A percentile compares a stretch with the other conserved stretches of the same genome.
These are phyloP conservation scores for Penicillium silybi DNA, from an alignment of 495 filamentous ascomycete genomes.

Conservation along the genomic window DNA sequence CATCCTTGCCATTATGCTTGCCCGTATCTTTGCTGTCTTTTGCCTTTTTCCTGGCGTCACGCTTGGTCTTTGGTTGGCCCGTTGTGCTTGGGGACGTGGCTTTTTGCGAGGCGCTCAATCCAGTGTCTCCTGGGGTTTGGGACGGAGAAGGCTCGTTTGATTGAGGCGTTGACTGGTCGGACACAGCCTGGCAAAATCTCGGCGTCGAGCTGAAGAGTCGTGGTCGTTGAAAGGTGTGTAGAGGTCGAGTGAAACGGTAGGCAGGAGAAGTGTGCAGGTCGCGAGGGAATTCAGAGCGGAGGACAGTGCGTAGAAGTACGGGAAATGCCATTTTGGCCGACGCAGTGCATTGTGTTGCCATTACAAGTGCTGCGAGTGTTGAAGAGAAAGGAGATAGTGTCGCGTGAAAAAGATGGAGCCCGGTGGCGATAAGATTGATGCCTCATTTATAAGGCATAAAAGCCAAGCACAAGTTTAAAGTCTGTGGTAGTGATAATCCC, in stretches of 20 bases:
- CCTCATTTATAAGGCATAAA: background rate
- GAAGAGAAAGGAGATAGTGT: background rate
- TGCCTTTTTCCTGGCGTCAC: background rate
- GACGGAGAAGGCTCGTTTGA: background rate
- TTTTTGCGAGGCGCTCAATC: background rate
- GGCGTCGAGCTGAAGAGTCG: slow-evolving; percentile 14
- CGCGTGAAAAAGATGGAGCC: slow-evolving; percentile 4
- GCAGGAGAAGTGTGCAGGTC: slow-evolving; percentile 1
- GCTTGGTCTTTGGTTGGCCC: background rate
- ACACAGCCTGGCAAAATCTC: background rate
- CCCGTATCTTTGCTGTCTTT: background rate
- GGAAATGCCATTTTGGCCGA: slow-evolving; percentile 26
- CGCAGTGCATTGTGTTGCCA: slow-evolving; percentile 18
- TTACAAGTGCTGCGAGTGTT: background rate
- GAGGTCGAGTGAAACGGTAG: slow-evolving; percentile 1
- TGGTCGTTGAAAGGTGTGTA: background rate
- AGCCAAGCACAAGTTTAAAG: background rate
- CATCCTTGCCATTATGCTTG: slow-evolving; percentile 10
- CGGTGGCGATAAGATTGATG: slow-evolving; percentile 20
- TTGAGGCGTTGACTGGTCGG: background rate
- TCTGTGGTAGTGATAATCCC: background rate
- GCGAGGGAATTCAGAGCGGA: slow-evolving; percentile 22
- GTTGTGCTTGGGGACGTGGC: background rate
- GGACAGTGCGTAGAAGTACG: slow-evolving; percentile 18
- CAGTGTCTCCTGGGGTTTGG: background rate